A percentile compares a stretch with the other conserved stretches of the same genome.
phyloP scores from a whole-genome alignment of 2,329 filamentous ascomycete genomes.

The Eutypella sp. region DNA sequence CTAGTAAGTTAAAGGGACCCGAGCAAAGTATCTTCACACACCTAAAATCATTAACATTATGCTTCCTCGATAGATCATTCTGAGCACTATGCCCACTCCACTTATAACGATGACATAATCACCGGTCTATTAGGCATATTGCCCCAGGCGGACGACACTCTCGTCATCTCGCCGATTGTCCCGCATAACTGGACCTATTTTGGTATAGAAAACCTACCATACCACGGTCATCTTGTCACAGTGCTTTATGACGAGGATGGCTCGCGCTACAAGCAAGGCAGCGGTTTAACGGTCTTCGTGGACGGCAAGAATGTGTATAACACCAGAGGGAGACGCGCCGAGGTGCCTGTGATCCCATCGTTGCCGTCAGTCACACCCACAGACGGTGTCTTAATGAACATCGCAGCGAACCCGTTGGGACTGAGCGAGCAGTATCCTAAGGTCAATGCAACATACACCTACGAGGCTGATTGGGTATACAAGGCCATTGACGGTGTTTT shows the following conservation, averaged over 20 bases:
- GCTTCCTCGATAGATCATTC: too few species aligned
- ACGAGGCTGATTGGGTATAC: conserved; percentile 27
- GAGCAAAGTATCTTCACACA: too few species aligned
- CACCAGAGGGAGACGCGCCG: conserved; percentile 9
- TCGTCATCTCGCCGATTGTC: conserved; percentile 34
- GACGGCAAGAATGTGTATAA: conserved; percentile 29
- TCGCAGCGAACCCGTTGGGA: conserved; percentile 34
- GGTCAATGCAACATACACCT: conserved; percentile 31
- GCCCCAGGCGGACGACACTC: conserved; percentile 30
- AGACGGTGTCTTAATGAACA: conserved; percentile 28
- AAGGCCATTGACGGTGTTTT: conserved; percentile 38
- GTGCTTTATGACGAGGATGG: conserved; percentile 36
- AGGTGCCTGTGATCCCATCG: conserved; percentile 12
- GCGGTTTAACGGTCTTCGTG: conserved; percentile 33
- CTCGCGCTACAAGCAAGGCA: conserved; percentile 28
- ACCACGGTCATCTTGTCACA: conserved; percentile 37
- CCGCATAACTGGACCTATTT: conserved; percentile 34
- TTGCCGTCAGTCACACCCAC: conserved; percentile 5
- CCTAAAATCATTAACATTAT: too few species aligned
- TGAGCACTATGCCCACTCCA: conserved; percentile 41
- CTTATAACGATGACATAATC: conserved; percentile 39
- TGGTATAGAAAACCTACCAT: conserved; percentile 36
- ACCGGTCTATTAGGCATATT: conserved; percentile 37
- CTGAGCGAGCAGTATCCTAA: conserved; percentile 27
- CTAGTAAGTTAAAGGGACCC: too few species aligned